These are phyloP conservation scores for Helichrysum umbraculigerum DNA, from an alignment of 129 eudicot species.

Conservation along the genomic window DNA sequence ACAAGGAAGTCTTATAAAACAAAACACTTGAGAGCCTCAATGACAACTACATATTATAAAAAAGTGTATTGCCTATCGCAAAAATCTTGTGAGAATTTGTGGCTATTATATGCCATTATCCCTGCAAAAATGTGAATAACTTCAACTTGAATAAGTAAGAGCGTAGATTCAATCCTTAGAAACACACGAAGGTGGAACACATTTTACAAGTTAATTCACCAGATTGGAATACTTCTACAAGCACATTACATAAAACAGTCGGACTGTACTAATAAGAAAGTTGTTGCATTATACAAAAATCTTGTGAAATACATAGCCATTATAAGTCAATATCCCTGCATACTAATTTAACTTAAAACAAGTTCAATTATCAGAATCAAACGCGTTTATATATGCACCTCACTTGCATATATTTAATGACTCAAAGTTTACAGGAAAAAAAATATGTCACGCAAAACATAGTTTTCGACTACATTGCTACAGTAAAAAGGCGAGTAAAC, in stretches of 20 bases:
- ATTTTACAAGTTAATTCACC: background rate
- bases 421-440: background rate
- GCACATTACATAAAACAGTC: background rate
- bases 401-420: background rate
- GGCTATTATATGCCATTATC: background rate
- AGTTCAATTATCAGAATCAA: background rate
- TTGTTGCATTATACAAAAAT: background rate
- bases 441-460: background rate
- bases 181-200: background rate
- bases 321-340: background rate
- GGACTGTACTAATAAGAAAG: background rate
- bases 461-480: background rate
- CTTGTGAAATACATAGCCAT: background rate
- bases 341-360: background rate
- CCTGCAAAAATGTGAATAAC: background rate
- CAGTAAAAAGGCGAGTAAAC: background rate
- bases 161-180: background rate
- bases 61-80: background rate
- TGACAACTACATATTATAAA: background rate
- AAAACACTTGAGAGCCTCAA: background rate
- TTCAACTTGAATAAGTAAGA: background rate
- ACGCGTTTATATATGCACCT: no score
- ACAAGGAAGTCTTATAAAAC: background rate
- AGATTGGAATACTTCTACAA: background rate
- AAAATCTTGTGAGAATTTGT: background rate